Conservation (phyloP, 306 rosid species). For the Acacia acuminata region DNA sequence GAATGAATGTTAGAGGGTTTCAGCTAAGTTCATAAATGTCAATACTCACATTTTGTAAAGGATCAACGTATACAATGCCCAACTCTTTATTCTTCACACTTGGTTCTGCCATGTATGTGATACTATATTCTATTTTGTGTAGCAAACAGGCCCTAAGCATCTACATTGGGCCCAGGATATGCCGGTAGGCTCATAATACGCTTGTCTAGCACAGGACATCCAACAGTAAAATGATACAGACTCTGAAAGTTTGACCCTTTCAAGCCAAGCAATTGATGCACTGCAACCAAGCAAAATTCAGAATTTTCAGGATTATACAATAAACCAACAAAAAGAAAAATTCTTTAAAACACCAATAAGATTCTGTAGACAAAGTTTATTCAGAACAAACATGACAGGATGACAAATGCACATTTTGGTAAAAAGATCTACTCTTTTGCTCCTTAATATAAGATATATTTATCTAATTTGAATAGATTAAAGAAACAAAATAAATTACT, state of each 20-base stretch:
- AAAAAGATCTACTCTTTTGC: background rate
- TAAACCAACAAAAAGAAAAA: background rate
- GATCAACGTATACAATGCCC: background rate
- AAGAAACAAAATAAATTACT: too few species aligned
- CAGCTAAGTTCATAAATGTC: background rate
- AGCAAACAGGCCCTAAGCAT: conserved; percentile 43
- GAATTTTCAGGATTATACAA: background rate
- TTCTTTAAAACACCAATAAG: background rate
- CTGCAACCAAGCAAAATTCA: conserved; percentile 50
- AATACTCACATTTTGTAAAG: background rate
- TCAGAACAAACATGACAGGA: background rate
- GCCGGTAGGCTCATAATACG: conserved; percentile 95
- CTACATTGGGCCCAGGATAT: conserved; percentile 80
- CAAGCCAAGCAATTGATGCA: conserved; percentile 83
- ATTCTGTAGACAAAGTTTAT: background rate
- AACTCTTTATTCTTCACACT: background rate
- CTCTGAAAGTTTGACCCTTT: conserved; percentile 82
- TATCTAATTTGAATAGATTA: too few species aligned
- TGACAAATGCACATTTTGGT: background rate
- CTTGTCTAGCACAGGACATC: conserved; percentile 81
- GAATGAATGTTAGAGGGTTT: background rate
- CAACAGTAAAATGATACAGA: conserved; percentile 91
- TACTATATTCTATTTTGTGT: background rate
- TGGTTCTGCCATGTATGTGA: background rate
- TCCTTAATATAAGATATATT: too few species aligned